Evolutionary conservation across 2,329 filamentous ascomycete genomes (phyloP).

Genomic region (Sarocladium kiliense): DNA sequence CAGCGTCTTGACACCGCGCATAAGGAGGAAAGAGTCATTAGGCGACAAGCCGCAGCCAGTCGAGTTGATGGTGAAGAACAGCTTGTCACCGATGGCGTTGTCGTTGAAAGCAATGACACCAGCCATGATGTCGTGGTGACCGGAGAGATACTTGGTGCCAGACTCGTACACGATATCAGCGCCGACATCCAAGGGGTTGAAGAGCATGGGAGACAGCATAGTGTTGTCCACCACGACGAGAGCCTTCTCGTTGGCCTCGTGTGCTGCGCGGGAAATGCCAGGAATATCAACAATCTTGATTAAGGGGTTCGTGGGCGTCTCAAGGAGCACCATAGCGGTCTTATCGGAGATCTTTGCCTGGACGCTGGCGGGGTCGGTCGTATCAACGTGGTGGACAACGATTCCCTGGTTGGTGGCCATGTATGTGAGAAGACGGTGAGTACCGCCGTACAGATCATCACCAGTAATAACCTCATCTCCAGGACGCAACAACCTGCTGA

Average conservation of each 20-base stretch:
- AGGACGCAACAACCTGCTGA: conserved; percentile 81
- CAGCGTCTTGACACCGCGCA: conserved; percentile 93
- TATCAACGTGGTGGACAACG: conserved; percentile 93
- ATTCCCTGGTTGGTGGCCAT: conserved; percentile 86
- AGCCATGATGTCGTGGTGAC: conserved; percentile 98
- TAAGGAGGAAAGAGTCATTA: conserved; percentile 92
- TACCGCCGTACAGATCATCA: conserved; percentile 94
- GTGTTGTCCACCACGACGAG: conserved; percentile 96
- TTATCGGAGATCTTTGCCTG: conserved; percentile 64
- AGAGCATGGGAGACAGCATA: conserved; percentile 93
- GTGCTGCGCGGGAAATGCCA: conserved; percentile 68
- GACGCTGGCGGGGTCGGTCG: conserved; percentile 71
- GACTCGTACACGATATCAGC: conserved; percentile 97
- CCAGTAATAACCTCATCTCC: conserved; percentile 97
- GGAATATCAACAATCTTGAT: conserved; percentile 97
- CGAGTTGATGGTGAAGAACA: conserved; percentile 96
- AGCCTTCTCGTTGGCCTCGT: conserved; percentile 71
- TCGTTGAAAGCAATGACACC: conserved; percentile 93
- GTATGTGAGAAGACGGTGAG: conserved; percentile 89
- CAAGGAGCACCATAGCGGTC: conserved; percentile 91
- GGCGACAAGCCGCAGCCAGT: conserved; percentile 91
- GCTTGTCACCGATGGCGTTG: conserved; percentile 71
- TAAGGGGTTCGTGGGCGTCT: conserved; percentile 94
- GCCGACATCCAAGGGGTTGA: conserved; percentile 88
- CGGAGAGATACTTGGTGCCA: conserved; percentile 95